phyloP scores from a whole-genome alignment of 768 basidiomycete genomes.

The Piloderma croceum region DNA sequence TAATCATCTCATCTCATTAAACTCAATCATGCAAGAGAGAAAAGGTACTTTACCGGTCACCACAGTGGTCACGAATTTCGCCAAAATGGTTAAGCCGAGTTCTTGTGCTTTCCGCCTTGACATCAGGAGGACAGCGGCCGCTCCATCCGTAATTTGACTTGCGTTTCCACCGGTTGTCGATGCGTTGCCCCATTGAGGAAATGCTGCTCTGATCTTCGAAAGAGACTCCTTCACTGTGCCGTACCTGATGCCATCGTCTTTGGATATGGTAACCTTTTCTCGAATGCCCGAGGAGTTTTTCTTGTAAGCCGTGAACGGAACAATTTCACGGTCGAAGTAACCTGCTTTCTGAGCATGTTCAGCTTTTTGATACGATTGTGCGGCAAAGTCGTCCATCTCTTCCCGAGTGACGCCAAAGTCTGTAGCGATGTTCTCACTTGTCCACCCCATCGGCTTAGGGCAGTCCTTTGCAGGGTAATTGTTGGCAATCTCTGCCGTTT shows the following conservation, averaged over 20 bases:
- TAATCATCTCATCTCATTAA: constrained; percentile 12
- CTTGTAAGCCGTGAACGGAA: constrained; percentile 64
- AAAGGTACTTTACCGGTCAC: constrained; percentile 45
- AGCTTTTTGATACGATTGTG: constrained; percentile 72
- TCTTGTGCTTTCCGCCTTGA: constrained; percentile 71
- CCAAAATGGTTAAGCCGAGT: constrained; percentile 67
- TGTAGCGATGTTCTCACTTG: constrained; percentile 76
- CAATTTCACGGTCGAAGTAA: constrained; percentile 63
- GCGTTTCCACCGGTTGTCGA: constrained; percentile 84
- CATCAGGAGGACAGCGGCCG: constrained; percentile 80
- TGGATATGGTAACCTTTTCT: constrained; percentile 46
- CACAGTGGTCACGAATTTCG: constrained; percentile 69
- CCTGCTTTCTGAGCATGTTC: constrained; percentile 67
- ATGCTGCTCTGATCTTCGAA: constrained; percentile 63
- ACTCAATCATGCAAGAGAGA: neutral
- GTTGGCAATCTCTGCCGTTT: constrained; percentile 55
- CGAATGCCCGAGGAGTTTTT: constrained; percentile 53
- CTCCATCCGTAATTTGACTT: constrained; percentile 80
- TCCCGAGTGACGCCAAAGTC: constrained; percentile 70
- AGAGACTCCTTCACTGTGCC: constrained; percentile 66
- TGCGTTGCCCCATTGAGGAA: constrained; percentile 74
- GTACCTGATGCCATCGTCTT: constrained; percentile 75
- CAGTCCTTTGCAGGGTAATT: constrained; percentile 57
- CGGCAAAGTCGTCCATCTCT: constrained; percentile 71
- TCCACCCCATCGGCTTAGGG: constrained; percentile 81